A percentile compares a stretch with the other conserved stretches of the same genome.
These are phyloP conservation scores for Neopestalotiopsis sp. DNA, from an alignment of 2,329 filamentous ascomycete species.

Conservation along the genomic window DNA sequence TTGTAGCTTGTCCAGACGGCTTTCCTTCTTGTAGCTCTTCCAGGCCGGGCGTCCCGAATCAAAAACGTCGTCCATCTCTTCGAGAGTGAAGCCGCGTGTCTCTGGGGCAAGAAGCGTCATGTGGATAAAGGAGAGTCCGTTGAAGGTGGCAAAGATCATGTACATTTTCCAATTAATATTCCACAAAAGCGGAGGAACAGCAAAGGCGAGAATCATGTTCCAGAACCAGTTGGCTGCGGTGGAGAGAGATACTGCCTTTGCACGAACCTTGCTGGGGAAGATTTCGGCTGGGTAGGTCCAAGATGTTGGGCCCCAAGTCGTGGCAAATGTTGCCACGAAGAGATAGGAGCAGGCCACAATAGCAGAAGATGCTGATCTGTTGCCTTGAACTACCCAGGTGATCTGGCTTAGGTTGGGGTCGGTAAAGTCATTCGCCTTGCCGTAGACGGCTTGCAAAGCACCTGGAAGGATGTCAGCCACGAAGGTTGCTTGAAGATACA, in stretches of 20 bases:
- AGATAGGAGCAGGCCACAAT: constrained; percentile 75
- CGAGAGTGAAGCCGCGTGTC: constrained; percentile 75
- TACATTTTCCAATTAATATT: constrained; percentile 70
- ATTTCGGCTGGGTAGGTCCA: constrained; percentile 66
- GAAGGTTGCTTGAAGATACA: not conserved
- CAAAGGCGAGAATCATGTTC: constrained; percentile 62
- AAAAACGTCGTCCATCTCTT: constrained; percentile 80
- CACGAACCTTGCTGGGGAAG: constrained; percentile 65
- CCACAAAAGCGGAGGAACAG: constrained; percentile 53
- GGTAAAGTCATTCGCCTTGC: constrained; percentile 49
- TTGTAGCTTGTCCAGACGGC: constrained; percentile 51
- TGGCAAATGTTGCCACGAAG: constrained; percentile 72
- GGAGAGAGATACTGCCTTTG: constrained; percentile 65
- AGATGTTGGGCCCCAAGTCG: constrained; percentile 39
- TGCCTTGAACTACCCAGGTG: constrained; percentile 61
- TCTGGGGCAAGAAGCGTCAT: constrained; percentile 68
- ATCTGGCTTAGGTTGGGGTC: constrained; percentile 50
- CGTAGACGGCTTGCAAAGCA: constrained; percentile 64
- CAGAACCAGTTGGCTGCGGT: constrained; percentile 67
- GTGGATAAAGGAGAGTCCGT: constrained; percentile 69
- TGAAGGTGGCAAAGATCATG: constrained; percentile 78
- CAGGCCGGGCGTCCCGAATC: constrained; percentile 63
- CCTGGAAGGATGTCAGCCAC: constrained; percentile 30
- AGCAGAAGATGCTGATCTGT: constrained; percentile 60
- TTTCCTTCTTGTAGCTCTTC: constrained; percentile 50